Base-by-base conservation (phyloP, 2,329 filamentous ascomycete species). In the Aulographum hederae region DNA sequence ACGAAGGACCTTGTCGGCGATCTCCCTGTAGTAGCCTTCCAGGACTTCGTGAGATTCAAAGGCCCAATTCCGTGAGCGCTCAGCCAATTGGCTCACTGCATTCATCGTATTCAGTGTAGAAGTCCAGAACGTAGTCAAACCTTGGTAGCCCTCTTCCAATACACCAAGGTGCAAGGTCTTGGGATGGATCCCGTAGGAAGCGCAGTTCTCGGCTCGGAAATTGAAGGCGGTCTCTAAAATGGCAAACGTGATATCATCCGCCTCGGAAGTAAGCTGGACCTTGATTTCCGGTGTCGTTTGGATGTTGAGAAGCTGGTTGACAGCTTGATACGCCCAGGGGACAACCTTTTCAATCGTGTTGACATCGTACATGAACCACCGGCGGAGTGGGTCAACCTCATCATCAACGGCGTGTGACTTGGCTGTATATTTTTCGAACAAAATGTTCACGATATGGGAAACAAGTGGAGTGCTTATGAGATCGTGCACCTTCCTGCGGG, bases 71-170 rank as follows among this genome's bases (percentile, higher is more conserved):
- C 26, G 26, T 16, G 26, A n/a, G 14, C 11, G 15, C 8, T 28
- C 26, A n/a, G 26, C 15, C 6, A 27, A 20, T 16, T 25, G 21
- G 12, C 21, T 20, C 13, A 46, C 40, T 4, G 53, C 47, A 30
- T 51, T 51, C 28, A 61, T 50, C 19, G 61, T 51, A 28, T 54
- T 55, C 34, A 54, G 46, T 1, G 67, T 71, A 12, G 80, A 84
- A 0, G 85, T 94, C 89, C 89, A 98, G 28, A 85, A 78, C 37
- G 80, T 73, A 0, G 77, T 69, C 6, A 94, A 61, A 8, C 65
- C 69, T 14, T 73, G 65, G 45, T 82, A 85, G 28, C 69, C 67
- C 12, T 64, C 57, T 12, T 46, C 48, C 4, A 63, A 43, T 12
- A 63, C 42, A 28, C 59, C 57, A 29, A 61, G 53, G 6, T 44